Percentiles rank a stretch among this genome's conserved stretches.
phyloP scores from a whole-genome alignment of 2,329 filamentous ascomycete species.

The Metarhizium robertsii region DNA sequence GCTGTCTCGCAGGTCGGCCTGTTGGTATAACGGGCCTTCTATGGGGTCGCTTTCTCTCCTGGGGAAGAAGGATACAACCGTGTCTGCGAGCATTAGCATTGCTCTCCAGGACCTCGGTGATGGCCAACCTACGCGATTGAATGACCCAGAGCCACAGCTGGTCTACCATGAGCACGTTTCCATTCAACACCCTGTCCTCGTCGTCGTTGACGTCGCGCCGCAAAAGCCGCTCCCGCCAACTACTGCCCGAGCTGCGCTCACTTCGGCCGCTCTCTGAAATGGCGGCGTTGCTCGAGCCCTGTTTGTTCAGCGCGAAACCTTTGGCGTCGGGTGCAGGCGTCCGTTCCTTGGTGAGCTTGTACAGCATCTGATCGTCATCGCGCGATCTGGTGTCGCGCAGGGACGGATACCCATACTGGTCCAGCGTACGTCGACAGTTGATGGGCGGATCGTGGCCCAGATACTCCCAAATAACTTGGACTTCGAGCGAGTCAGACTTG shows the following conservation, averaged over 20 bases:
- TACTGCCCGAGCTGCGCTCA: slow-evolving; percentile 13
- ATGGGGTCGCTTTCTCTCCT: slow-evolving; percentile 43
- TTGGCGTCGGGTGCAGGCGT: slow-evolving; percentile 13
- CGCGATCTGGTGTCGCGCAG: slow-evolving; percentile 49
- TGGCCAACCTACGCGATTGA: slow-evolving; percentile 35
- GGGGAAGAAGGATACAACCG: slow-evolving; percentile 45
- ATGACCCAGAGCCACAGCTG: slow-evolving; percentile 55
- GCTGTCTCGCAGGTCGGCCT: slow-evolving; percentile 53
- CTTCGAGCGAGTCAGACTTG: slow-evolving; percentile 44
- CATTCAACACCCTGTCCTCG: slow-evolving; percentile 33
- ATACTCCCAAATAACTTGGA: slow-evolving; percentile 54
- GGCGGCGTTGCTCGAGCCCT: slow-evolving; percentile 20
- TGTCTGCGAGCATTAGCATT: slow-evolving; percentile 26
- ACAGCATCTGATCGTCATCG: slow-evolving; percentile 59
- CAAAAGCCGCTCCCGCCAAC: slow-evolving; percentile 17
- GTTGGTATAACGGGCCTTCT: slow-evolving; percentile 46
- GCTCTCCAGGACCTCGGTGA: too few relatives aligned
- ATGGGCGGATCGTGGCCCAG: slow-evolving; percentile 51
- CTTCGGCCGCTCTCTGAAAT: slow-evolving; percentile 17
- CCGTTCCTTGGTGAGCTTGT: slow-evolving; percentile 50
- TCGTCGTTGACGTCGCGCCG: slow-evolving; percentile 11
- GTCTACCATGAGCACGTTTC: slow-evolving; percentile 58
- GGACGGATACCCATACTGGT: slow-evolving; percentile 55
- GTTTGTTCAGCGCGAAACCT: slow-evolving; percentile 15
- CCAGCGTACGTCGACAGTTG: slow-evolving; percentile 51